These are phyloP conservation scores for Mortierella hygrophila DNA, from an alignment of 192 early-diverging fungal genomes.

Conservation along the genomic window DNA sequence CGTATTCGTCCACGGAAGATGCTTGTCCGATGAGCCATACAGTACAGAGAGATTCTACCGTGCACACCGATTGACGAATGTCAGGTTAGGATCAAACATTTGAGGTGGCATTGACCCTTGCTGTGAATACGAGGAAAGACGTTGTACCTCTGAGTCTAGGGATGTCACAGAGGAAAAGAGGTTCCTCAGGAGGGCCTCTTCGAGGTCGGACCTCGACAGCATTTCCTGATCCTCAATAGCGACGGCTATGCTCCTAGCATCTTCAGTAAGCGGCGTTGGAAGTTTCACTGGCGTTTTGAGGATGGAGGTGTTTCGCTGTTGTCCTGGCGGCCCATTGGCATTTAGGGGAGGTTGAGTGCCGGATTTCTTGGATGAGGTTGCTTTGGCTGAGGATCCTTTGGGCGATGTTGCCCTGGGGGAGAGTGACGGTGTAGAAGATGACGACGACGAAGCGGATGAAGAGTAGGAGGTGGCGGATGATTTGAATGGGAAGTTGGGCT, in stretches of 20 bases:
- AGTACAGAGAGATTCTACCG: constrained; percentile 34
- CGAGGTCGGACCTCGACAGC: constrained; percentile 45
- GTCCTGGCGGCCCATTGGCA: not conserved
- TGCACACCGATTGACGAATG: not conserved
- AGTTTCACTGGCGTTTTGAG: not conserved
- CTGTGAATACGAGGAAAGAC: no score
- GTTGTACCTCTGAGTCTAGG: constrained; percentile 35
- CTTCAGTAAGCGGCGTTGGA: constrained; percentile 14
- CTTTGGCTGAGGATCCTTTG: not conserved
- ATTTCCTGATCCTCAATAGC: constrained; percentile 32
- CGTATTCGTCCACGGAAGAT: constrained; percentile 44
- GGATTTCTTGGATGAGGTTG: not conserved
- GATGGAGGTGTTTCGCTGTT: not conserved
- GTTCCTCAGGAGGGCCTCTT: constrained; percentile 36
- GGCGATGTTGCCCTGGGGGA: not conserved
- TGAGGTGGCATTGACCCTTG: not conserved
- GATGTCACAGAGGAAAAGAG: constrained; percentile 27
- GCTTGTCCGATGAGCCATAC: constrained; percentile 47
- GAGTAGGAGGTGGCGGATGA: not conserved
- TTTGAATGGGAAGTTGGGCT: not conserved
- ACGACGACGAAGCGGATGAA: not conserved
- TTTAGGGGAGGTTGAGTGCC: not conserved
- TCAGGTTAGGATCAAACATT: not conserved
- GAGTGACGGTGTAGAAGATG: constrained; percentile 1
- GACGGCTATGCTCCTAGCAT: constrained; percentile 43